Evolutionary conservation across 257 asterid genomes (phyloP).

Genomic region (Solanum neorickii): DNA sequence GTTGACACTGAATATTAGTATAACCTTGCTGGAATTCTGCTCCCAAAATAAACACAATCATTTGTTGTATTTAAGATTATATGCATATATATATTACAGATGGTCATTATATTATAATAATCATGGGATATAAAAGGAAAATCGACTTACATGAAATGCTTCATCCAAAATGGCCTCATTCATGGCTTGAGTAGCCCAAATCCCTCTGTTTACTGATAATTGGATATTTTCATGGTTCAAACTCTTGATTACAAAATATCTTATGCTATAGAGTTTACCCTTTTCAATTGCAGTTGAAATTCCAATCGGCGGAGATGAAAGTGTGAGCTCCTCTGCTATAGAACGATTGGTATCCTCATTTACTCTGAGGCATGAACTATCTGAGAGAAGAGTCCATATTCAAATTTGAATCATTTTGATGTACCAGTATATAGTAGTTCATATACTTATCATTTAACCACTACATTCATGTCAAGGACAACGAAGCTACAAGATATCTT

Average conservation of each 20-base stretch:
- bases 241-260: conserved; percentile 95
- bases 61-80: neutral
- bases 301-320: conserved; percentile 37
- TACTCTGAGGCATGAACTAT: conserved; percentile 29
- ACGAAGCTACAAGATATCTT: neutral
- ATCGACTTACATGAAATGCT: conserved; percentile 72
- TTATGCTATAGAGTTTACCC: conserved; percentile 29
- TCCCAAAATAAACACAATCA: neutral
- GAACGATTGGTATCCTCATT: conserved; percentile 43
- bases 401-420: conserved; percentile 4
- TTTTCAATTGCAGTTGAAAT: conserved; percentile 38
- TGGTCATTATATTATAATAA: neutral
- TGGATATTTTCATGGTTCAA: conserved; percentile 79
- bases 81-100: neutral
- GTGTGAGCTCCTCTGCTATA: conserved; percentile 34
- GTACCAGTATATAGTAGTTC: neutral
- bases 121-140: conserved; percentile 4
- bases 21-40: conserved; percentile 93
- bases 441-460: neutral
- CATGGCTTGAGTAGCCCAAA: conserved; percentile 99
- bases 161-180: conserved; percentile 95
- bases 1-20: conserved; percentile 95
- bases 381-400: conserved; percentile 26
- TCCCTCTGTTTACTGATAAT: conserved; percentile 63
- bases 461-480: neutral